A percentile compares a stretch with the other conserved stretches of the same genome.
phyloP scores from a whole-genome alignment of 2,329 filamentous ascomycete species.

The Ascochyta koolunga region DNA sequence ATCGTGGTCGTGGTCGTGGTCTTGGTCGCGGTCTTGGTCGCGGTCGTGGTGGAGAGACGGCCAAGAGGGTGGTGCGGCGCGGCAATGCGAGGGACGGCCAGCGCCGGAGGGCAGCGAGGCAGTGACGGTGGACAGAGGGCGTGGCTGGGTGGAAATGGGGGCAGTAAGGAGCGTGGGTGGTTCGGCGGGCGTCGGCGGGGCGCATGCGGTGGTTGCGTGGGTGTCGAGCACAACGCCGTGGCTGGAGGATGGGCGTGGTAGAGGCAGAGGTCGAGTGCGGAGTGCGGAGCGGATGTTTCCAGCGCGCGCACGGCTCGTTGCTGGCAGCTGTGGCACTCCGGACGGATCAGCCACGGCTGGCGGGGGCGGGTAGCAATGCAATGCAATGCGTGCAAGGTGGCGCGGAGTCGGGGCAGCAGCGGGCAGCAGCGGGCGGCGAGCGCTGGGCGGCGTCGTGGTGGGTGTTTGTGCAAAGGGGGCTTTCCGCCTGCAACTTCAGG shows the following conservation, averaged over 20 bases:
- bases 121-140: background rate
- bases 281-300: conserved; percentile 12
- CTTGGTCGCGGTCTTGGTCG: conserved; percentile 2
- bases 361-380: conserved; percentile 4
- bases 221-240: no score
- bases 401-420: conserved; percentile 1
- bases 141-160: conserved; percentile 1
- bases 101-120: conserved; percentile 19
- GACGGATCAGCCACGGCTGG: conserved; percentile 7
- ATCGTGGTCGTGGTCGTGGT: no score
- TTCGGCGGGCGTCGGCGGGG: conserved; percentile 2
- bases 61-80: conserved; percentile 37
- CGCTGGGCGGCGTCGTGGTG: background rate
- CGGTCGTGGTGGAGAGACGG: conserved; percentile 20
- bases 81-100: conserved; percentile 32
- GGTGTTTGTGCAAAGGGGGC: conserved; percentile 4
- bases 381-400: background rate
- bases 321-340: conserved; percentile 4
- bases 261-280: conserved; percentile 3
- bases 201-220: conserved; percentile 10
- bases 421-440: conserved; percentile 3
- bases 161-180: conserved; percentile 10
- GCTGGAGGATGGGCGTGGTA: background rate
- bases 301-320: conserved; percentile 15
- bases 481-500: background rate